A percentile compares a stretch with the other conserved stretches of the same genome.
Evolutionary conservation across 1,284 basidiomycete genomes (phyloP).

Genomic region (Phlebopus sp.): DNA sequence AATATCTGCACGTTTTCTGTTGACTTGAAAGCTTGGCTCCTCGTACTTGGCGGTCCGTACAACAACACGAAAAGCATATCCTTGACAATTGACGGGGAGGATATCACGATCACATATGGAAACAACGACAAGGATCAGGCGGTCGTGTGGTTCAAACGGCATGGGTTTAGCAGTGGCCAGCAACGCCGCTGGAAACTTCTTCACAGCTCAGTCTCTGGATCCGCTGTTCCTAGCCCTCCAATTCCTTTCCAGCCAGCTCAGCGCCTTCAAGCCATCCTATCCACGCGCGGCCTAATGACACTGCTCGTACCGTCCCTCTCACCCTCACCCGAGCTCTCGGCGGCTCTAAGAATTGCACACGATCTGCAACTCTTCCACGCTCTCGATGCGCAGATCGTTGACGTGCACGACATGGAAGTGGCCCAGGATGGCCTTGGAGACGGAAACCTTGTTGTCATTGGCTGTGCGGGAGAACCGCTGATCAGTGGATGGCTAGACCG

Average conservation of each 20-base stretch:
- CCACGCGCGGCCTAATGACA: slow-evolving; percentile 47
- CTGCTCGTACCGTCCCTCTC: slow-evolving; percentile 53
- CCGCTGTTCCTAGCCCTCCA: background rate
- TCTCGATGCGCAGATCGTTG: slow-evolving; percentile 62
- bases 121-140: background rate
- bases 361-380: slow-evolving; percentile 68
- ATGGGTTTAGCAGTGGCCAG: no score
- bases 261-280: slow-evolving; percentile 63
- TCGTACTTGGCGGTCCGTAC: background rate
- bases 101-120: slow-evolving; percentile 1
- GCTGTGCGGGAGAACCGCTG: slow-evolving; percentile 36
- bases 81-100: slow-evolving; percentile 15
- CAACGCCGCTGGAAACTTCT: slow-evolving; percentile 8
- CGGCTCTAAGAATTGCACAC: slow-evolving; percentile 64
- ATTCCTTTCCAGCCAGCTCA: slow-evolving; percentile 38
- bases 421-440: slow-evolving; percentile 23
- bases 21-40: background rate
- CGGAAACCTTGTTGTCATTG: slow-evolving; percentile 63
- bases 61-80: background rate
- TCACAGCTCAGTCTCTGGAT: background rate
- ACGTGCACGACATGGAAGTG: slow-evolving; percentile 36
- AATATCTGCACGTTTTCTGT: slow-evolving; percentile 26
- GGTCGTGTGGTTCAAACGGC: slow-evolving; percentile 9
- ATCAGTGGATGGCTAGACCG: slow-evolving; percentile 26
- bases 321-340: slow-evolving; percentile 35